A percentile compares a stretch with the other conserved stretches of the same genome.
These are phyloP conservation scores for Acer negundo DNA, from an alignment of 345 rosid species.

Conservation along the genomic window DNA sequence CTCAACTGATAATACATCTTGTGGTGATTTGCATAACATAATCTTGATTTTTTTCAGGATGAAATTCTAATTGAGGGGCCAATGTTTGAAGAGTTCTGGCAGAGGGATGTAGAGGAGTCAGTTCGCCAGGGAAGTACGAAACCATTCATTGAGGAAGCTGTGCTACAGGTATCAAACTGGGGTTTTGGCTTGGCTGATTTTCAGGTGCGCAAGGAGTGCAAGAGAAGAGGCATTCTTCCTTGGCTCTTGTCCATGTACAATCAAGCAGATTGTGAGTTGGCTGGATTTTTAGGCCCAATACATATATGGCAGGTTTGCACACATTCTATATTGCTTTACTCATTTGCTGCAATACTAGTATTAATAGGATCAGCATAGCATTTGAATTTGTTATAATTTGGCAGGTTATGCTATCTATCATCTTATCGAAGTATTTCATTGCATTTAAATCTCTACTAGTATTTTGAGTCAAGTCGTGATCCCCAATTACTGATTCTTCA, in stretches of 20 bases:
- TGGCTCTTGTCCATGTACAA: constrained; percentile 84
- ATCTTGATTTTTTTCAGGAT: constrained; percentile 57
- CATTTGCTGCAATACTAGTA: neutral
- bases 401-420: neutral
- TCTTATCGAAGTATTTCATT: neutral
- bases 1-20: neutral
- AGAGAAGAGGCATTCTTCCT: constrained; percentile 56
- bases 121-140: constrained; percentile 73
- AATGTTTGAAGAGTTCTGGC: constrained; percentile 74
- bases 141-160: constrained; percentile 81
- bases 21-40: constrained; percentile 4
- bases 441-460: neutral
- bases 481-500: neutral
- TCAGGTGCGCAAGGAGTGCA: constrained; percentile 67
- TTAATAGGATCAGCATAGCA: neutral
- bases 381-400: neutral
- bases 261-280: constrained; percentile 70
- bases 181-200: constrained; percentile 80
- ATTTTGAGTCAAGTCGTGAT: neutral
- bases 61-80: constrained; percentile 50
- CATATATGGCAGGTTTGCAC: constrained; percentile 95
- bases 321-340: constrained; percentile 17
- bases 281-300: constrained; percentile 73
- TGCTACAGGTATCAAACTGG: constrained; percentile 77
- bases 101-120: constrained; percentile 90